phyloP scores from a whole-genome alignment of 78 protist genomes.

The Planoprotostelium fungivorum region DNA sequence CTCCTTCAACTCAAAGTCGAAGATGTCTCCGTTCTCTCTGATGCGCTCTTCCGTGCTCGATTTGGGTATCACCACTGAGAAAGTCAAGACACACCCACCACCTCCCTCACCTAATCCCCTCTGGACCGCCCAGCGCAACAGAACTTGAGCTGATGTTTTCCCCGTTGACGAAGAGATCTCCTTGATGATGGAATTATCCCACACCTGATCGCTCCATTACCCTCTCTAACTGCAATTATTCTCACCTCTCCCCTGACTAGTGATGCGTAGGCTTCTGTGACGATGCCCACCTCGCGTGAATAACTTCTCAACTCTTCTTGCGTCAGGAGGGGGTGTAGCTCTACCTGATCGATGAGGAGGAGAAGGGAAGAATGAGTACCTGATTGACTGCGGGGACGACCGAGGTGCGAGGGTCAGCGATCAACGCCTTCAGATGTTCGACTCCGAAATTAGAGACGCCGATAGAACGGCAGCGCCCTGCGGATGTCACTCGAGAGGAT shows the following conservation, averaged over 20 bases:
- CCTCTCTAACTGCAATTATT: neutral
- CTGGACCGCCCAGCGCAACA: neutral
- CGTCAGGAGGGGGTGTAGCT: neutral
- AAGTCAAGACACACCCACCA: no score
- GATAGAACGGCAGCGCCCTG: neutral
- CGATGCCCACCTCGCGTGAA: neutral
- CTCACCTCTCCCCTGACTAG: neutral
- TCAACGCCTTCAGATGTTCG: neutral
- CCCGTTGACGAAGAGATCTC: neutral
- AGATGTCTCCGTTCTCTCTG: neutral
- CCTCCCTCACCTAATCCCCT: neutral
- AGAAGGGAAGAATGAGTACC: no score
- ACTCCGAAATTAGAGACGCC: neutral
- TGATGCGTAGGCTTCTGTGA: neutral
- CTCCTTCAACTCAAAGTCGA: neutral
- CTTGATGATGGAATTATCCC: neutral
- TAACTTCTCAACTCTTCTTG: neutral
- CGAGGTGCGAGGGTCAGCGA: neutral
- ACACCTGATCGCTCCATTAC: neutral
- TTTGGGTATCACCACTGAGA: neutral
- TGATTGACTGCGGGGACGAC: neutral
- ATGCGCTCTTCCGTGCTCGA: neutral
- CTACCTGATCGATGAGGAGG: no score
- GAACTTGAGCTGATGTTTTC: neutral
- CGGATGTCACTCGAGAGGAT: neutral